Percentiles rank a stretch among this genome's conserved stretches.
phyloP scores from a whole-genome alignment of 306 rosid species.

The Rosa multiflora region DNA sequence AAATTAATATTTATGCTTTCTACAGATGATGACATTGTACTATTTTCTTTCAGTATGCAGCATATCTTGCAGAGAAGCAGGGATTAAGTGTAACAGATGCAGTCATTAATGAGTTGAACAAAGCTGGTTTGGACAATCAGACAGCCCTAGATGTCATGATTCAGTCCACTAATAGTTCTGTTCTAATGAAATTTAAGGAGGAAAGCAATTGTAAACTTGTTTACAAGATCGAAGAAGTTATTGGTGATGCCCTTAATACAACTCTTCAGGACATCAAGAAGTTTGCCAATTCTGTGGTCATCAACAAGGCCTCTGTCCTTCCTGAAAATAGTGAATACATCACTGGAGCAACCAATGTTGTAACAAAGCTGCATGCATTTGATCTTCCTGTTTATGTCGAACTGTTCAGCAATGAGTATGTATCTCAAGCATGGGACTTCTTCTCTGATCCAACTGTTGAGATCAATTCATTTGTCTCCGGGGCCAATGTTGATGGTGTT shows the following conservation, averaged over 20 bases:
- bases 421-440: constrained; percentile 90
- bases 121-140: constrained; percentile 66
- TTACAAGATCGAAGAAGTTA: constrained; percentile 54
- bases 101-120: constrained; percentile 49
- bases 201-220: constrained; percentile 58
- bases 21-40: not conserved
- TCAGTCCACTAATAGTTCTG: constrained; percentile 79
- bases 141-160: constrained; percentile 56
- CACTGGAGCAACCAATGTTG: constrained; percentile 31
- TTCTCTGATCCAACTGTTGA: constrained; percentile 85
- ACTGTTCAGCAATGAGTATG: constrained; percentile 84
- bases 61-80: constrained; percentile 65
- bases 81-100: constrained; percentile 51
- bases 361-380: constrained; percentile 40
- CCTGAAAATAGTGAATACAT: constrained; percentile 29
- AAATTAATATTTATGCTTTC: not conserved
- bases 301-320: constrained; percentile 57
- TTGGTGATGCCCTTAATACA: constrained; percentile 40
- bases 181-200: constrained; percentile 56
- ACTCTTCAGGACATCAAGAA: constrained; percentile 59
- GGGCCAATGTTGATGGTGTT: constrained; percentile 50
- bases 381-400: constrained; percentile 75
- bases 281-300: constrained; percentile 64
- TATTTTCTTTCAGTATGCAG: constrained; percentile 61
- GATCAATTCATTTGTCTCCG: constrained; percentile 60